Conservation (phyloP, 2,329 filamentous ascomycete species). For the Beauveria medogensis region DNA sequence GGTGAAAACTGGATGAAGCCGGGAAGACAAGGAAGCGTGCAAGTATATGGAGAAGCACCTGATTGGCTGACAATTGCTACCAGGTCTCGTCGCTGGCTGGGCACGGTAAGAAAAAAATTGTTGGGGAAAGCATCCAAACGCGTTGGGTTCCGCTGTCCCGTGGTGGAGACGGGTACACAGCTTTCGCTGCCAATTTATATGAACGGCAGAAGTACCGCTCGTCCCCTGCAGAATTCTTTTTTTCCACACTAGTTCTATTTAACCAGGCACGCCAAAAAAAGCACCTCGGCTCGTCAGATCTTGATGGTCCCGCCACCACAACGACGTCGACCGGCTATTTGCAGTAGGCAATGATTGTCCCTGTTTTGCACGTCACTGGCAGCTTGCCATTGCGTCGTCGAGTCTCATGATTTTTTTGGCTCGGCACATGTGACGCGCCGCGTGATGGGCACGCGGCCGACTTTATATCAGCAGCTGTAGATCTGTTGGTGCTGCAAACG, state of each 20-base stretch:
- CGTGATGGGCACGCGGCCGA: not conserved
- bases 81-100: not conserved
- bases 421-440: constrained; percentile 3
- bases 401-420: not conserved
- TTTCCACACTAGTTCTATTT: not conserved
- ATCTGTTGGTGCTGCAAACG: not conserved
- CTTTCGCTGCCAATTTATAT: not conserved
- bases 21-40: not conserved
- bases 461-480: not conserved
- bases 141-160: constrained; percentile 7
- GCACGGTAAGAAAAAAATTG: constrained; percentile 5
- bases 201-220: not conserved
- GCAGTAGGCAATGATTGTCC: not conserved
- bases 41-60: not conserved
- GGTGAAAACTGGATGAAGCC: not conserved
- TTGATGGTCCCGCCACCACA: not conserved
- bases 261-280: not conserved
- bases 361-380: not conserved
- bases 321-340: not conserved
- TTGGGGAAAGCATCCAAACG: constrained; percentile 3
- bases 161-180: not conserved
- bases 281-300: constrained; percentile 8
- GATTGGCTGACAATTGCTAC: not conserved
- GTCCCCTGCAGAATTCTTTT: constrained; percentile 1
- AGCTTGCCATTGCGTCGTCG: not conserved